These are phyloP conservation scores for Cantharellus cinnabarinus DNA, from an alignment of 768 basidiomycete species.

Conservation along the genomic window DNA sequence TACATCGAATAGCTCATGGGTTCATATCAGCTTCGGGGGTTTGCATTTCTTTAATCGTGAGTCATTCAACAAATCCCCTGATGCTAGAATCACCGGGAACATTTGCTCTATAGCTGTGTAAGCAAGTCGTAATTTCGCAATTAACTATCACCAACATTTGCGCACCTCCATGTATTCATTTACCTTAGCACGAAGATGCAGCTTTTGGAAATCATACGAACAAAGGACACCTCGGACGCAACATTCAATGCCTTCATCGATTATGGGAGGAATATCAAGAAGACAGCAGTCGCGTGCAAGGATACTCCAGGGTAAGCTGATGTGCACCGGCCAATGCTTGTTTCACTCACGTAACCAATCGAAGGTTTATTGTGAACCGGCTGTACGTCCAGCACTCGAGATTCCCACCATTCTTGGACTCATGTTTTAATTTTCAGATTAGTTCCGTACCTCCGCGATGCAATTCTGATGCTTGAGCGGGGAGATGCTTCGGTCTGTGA, in stretches of 20 bases:
- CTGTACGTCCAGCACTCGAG: conserved; percentile 7
- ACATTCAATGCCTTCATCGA: conserved; percentile 18
- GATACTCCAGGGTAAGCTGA: conserved; percentile 21
- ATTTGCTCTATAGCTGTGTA: too few species aligned
- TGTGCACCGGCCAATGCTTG: not conserved
- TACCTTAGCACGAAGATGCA: conserved; percentile 17
- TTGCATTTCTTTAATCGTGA: conserved; percentile 25
- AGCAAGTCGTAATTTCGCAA: too few species aligned
- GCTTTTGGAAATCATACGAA: conserved; percentile 22
- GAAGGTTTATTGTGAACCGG: conserved; percentile 23
- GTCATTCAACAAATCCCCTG: not conserved
- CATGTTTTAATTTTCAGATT: conserved; percentile 8
- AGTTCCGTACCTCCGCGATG: conserved; percentile 24
- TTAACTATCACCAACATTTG: too few species aligned
- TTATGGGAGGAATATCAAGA: conserved; percentile 19
- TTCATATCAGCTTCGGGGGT: conserved; percentile 17
- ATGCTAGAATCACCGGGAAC: too few species aligned
- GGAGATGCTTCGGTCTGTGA: conserved; percentile 18
- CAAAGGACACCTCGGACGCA: conserved; percentile 16
- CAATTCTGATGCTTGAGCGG: conserved; percentile 23
- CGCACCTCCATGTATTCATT: not conserved
- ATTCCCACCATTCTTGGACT: not conserved
- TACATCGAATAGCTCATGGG: not conserved
- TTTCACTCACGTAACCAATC: not conserved
- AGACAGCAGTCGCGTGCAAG: conserved; percentile 21